Base-by-base conservation (phyloP, 768 basidiomycete species). In the Leccinum subgranulosum region DNA sequence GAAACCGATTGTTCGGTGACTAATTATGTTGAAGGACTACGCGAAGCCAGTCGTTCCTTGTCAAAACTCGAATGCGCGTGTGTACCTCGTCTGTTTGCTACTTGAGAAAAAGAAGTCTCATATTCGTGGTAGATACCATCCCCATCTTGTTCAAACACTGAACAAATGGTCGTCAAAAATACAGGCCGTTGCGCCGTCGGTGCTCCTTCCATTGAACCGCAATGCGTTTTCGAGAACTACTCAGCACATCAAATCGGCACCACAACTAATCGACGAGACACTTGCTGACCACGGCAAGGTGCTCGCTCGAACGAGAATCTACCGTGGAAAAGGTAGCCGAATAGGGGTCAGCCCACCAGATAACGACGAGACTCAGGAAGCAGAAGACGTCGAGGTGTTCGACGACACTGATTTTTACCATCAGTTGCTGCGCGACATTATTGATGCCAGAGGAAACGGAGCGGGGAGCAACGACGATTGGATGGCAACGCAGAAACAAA, bases 161-260 rank as follows among this genome's bases (percentile, higher is more conserved):
- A 77, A 81, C 39, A 98, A 98, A 73, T 99, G 97, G 97, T 97
- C 94, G 10, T 80, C 87, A 25, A 99, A 98, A 76, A 90, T 98
- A 39, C 91, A 94, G 66, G 91, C 95, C 1, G 94, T 97, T 6
- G 84, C 94, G 2, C 87, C 93, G 11, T 85, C 87, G 7, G 86
- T 81, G 43, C 82, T 91, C 12, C 77, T 86, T 6, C 85, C 87
- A 45, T 83, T 81, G 12, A 88, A 84, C 62, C 82, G 83, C n/a
- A 85, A 84, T 56, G 76, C 87, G 6, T 92, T 93, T 71, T 80
- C 80, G 45, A 81, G 77, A 74, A 77, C 76, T 67, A 78, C 77
- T 41, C 84, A 80, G 68, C 78, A 74, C 50, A 71, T 77, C 53
- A 90, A 85, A 68, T 83, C 84, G 33, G 84, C 87, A 5, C 81